Conservation (phyloP, 2,329 filamentous ascomycete genomes). For the Trichophaea hybrida region DNA sequence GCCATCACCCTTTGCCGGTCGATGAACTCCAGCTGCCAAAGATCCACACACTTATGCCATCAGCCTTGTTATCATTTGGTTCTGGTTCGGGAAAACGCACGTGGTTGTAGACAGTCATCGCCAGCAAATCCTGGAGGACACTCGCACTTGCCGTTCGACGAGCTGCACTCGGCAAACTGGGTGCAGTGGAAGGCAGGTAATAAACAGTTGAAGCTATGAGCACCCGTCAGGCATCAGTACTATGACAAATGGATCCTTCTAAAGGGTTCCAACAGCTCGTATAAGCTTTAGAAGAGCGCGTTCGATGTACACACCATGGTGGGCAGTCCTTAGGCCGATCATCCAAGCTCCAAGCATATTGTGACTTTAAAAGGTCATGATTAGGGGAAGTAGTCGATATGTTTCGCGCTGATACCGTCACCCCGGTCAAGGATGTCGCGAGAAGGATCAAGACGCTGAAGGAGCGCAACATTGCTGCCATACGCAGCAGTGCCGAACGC, state of each 20-base stretch:
- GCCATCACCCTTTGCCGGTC: conserved; percentile 56
- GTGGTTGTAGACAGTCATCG: conserved; percentile 77
- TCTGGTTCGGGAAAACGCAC: conserved; percentile 34
- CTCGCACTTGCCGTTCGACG: conserved; percentile 78
- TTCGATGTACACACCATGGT: conserved; percentile 46
- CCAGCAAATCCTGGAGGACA: conserved; percentile 89
- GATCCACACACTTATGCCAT: conserved; percentile 59
- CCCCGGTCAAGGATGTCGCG: conserved; percentile 6
- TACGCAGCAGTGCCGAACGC: not conserved
- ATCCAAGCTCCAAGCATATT: conserved; percentile 20
- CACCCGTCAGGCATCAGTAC: not conserved
- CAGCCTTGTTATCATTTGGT: not conserved
- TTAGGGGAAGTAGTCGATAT: conserved; percentile 9
- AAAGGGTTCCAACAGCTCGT: not conserved
- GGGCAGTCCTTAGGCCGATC: conserved; percentile 64
- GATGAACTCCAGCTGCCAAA: conserved; percentile 62
- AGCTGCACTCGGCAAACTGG: conserved; percentile 80
- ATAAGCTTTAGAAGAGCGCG: not conserved
- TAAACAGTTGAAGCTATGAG: conserved; percentile 86
- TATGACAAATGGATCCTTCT: not conserved
- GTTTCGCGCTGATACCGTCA: conserved; percentile 8
- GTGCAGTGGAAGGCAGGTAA: conserved; percentile 81
- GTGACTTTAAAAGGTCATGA: conserved; percentile 14
- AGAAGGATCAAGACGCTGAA: conserved; percentile 16
- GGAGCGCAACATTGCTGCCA: conserved; percentile 19